Conservation (phyloP, 345 rosid species). For the Hibiscus mutabilis region DNA sequence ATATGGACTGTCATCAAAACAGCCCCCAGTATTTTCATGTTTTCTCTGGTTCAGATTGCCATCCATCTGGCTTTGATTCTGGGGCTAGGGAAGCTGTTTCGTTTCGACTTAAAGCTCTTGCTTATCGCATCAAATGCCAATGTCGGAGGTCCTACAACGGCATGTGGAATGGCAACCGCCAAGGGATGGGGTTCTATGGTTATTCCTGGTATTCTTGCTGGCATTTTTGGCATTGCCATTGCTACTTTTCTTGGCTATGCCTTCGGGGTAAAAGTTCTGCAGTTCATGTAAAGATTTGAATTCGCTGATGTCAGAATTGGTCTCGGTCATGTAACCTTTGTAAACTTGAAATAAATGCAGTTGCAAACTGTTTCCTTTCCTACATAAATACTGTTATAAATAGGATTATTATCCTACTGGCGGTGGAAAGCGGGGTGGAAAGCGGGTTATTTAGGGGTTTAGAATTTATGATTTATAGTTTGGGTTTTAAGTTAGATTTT, state of each 20-base stretch:
- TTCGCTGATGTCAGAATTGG: too few relatives aligned
- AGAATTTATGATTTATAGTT: too few relatives aligned
- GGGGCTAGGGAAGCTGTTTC: slow-evolving; percentile 66
- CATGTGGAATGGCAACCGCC: slow-evolving; percentile 85
- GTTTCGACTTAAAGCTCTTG: slow-evolving; percentile 56
- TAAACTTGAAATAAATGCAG: too few relatives aligned
- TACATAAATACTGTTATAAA: not conserved
- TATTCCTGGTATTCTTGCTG: slow-evolving; percentile 74
- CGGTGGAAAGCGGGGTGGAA: too few relatives aligned
- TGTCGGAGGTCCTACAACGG: slow-evolving; percentile 89
- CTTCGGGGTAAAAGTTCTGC: slow-evolving; percentile 48
- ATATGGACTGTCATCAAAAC: slow-evolving; percentile 72
- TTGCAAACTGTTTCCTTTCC: too few relatives aligned
- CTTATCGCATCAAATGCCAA: slow-evolving; percentile 89
- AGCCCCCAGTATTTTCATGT: slow-evolving; percentile 83
- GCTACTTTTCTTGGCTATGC: slow-evolving; percentile 63
- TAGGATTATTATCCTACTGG: too few relatives aligned
- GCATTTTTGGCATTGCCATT: slow-evolving; percentile 58
- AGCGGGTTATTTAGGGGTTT: too few relatives aligned
- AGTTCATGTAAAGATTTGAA: slow-evolving; percentile 25
- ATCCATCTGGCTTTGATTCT: slow-evolving; percentile 70
- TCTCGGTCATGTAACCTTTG: too few relatives aligned
- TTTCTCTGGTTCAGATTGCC: slow-evolving; percentile 62
- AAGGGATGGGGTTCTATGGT: slow-evolving; percentile 73
- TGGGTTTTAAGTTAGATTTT: too few relatives aligned